Base-by-base conservation (phyloP, 2,329 filamentous ascomycete species). In the Hypoxylon sp. region DNA sequence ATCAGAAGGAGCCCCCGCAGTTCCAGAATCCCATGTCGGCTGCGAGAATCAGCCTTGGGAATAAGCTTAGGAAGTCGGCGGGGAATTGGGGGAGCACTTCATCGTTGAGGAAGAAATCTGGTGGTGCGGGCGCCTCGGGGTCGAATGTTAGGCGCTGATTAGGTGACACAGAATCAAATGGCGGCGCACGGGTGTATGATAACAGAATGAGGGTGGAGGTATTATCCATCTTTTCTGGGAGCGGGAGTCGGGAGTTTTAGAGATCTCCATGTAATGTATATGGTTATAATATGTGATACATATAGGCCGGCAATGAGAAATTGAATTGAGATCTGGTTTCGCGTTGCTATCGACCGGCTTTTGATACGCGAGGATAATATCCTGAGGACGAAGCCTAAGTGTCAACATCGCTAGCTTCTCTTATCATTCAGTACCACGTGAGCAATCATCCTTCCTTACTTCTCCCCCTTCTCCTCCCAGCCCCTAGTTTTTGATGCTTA, bases 31-130 rank as follows among this genome's bases (percentile, higher is more conserved):
- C 80, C 1, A 60, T 81, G 19, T 82, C 80, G 3, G 80, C 82
- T 47, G 84, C 86, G 9, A 79, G 80, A 59, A 77, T 87, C 72
- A 87, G 84, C 58, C 77, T 88, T 42, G 85, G 84, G 4, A 84
- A 81, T 67, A 80, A 85, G 72, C 74, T 88, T 22, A 84, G 82
- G 74, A 85, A 82, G 70, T 83, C 83, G 26, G 82, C 84, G 0
- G 83, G 82, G 0, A 78, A 81, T 6, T 84, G 83, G 81, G 83
- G 83, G 10, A 80, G 84, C 54, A 79, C 81, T 22, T 80, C 83
- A 17, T 82, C 81, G 66, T 50, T 83, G 60, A 79, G 80, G 59
- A 80, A 78, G 64, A 79, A 78, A 51, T 66, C 76, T 3, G 71
- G 67, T 5, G 39, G 17, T 44, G 8, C 17, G 1, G 17, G 39